phyloP scores from a whole-genome alignment of 2,329 filamentous ascomycete genomes.

The Macrophomina tecta region DNA sequence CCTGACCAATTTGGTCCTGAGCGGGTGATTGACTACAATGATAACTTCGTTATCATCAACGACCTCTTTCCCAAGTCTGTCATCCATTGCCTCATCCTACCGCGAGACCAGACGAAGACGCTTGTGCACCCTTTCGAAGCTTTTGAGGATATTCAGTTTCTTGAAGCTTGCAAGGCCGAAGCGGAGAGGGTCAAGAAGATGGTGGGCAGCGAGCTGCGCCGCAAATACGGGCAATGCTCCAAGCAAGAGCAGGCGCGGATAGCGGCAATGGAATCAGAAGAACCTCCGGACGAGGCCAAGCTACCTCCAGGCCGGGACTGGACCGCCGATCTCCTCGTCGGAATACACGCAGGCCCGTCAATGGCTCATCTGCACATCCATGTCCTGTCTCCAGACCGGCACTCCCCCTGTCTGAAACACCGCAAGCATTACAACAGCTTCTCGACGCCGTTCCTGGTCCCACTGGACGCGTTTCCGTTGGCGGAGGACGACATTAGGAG shows the following conservation, averaged over 20 bases:
- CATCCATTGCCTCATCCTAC: constrained; percentile 87
- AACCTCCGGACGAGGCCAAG: constrained; percentile 35
- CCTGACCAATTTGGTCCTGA: constrained; percentile 66
- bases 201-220: constrained; percentile 76
- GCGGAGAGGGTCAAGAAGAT: constrained; percentile 65
- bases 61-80: constrained; percentile 87
- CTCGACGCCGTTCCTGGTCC: constrained; percentile 81
- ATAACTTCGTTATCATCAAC: constrained; percentile 76
- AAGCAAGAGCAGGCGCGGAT: constrained; percentile 67
- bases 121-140: constrained; percentile 77
- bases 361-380: constrained; percentile 95
- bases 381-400: constrained; percentile 80
- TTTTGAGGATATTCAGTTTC: constrained; percentile 73
- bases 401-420: constrained; percentile 73
- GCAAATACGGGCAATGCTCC: constrained; percentile 70
- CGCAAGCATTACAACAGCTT: constrained; percentile 94
- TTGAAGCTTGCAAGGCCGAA: constrained; percentile 67
- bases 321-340: constrained; percentile 73
- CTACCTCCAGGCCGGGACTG: constrained; percentile 80
- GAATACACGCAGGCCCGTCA: constrained; percentile 84
- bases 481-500: constrained; percentile 67
- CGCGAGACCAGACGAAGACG: constrained; percentile 68
- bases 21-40: constrained; percentile 69
- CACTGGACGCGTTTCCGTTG: constrained; percentile 80
- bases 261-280: constrained; percentile 62